phyloP scores from a whole-genome alignment of 2,329 filamentous ascomycete genomes.

The Davidsoniella australis region DNA sequence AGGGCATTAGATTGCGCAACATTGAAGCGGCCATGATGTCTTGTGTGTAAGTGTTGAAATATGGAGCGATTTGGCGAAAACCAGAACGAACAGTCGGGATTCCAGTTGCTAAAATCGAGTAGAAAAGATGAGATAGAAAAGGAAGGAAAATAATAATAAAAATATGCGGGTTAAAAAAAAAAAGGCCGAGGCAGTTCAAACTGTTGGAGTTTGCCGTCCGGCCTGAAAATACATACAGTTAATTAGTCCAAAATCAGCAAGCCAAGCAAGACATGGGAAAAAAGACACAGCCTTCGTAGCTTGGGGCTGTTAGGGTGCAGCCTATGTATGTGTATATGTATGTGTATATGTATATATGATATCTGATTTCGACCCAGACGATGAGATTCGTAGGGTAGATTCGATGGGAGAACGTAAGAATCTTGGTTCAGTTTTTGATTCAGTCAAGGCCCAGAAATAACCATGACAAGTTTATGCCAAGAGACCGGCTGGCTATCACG shows the following conservation, averaged over 20 bases:
- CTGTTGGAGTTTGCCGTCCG: neutral
- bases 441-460: too few species aligned
- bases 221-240: neutral
- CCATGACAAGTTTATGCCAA: too few species aligned
- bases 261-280: neutral
- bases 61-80: neutral
- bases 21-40: conserved; percentile 5
- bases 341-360: too few species aligned
- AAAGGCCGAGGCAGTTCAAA: neutral
- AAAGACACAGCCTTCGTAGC: neutral
- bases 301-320: too few species aligned
- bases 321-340: too few species aligned
- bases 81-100: neutral
- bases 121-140: neutral
- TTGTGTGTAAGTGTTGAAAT: neutral
- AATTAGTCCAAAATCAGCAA: neutral
- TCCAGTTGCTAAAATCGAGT: neutral
- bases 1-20: conserved; percentile 11
- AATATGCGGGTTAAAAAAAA: neutral
- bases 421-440: too few species aligned
- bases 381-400: too few species aligned
- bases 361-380: too few species aligned
- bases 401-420: too few species aligned
- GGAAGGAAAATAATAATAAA: neutral
- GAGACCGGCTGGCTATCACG: too few species aligned